Conservation (phyloP, 2,329 filamentous ascomycete species). For the Mariannaea sp. region DNA sequence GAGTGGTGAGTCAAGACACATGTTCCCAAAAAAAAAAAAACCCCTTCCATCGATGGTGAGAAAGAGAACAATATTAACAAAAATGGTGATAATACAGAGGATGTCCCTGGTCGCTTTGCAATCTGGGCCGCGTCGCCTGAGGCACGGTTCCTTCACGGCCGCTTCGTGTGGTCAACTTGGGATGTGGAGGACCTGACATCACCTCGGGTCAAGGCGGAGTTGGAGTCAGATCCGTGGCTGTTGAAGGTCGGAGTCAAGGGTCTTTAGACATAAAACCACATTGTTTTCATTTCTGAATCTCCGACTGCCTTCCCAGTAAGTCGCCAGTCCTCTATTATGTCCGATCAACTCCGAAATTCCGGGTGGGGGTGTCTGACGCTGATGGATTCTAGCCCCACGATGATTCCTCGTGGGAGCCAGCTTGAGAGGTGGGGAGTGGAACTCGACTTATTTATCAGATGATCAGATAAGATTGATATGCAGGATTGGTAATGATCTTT, state of each 20-base stretch:
- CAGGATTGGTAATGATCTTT: background rate
- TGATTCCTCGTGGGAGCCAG: background rate
- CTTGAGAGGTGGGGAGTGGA: background rate
- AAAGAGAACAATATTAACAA: too few species aligned
- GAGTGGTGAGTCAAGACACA: constrained; percentile 23
- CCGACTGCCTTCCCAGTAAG: background rate
- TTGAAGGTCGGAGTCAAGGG: constrained; percentile 36
- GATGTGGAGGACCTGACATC: constrained; percentile 52
- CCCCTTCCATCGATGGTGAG: too few species aligned
- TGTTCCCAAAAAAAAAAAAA: too few species aligned
- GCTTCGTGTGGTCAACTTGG: constrained; percentile 56
- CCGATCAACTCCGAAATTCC: background rate
- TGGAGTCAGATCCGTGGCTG: constrained; percentile 27
- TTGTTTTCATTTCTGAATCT: too few species aligned
- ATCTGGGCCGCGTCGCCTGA: constrained; percentile 51
- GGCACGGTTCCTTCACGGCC: constrained; percentile 51
- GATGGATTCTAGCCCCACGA: background rate
- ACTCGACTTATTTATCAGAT: background rate
- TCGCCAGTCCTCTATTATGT: background rate
- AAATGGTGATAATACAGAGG: constrained; percentile 29
- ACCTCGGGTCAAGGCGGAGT: constrained; percentile 9
- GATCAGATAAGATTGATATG: background rate
- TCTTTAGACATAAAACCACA: background rate
- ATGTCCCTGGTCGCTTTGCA: constrained; percentile 48
- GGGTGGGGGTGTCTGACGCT: background rate